phyloP scores from a whole-genome alignment of 1,139 yeast genomes.

The Scheffersomyces quercinus region DNA sequence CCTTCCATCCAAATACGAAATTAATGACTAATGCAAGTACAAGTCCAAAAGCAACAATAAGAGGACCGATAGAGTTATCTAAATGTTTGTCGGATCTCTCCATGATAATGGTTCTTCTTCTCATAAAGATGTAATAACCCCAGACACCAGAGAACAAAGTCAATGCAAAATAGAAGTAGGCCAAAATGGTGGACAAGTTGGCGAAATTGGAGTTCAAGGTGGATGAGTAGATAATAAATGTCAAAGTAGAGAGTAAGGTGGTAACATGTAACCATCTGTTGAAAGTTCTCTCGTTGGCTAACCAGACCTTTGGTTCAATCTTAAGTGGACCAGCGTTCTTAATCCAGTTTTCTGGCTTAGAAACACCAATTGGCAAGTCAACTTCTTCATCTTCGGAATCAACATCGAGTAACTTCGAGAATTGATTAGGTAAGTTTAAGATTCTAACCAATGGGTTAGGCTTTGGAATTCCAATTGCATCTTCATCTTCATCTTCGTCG shows the following conservation, averaged over 20 bases:
- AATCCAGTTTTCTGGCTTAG: constrained; percentile 73
- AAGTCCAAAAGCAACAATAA: constrained; percentile 72
- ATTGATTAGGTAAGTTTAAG: constrained; percentile 29
- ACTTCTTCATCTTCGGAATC: constrained; percentile 89
- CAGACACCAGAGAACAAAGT: constrained; percentile 83
- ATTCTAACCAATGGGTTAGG: constrained; percentile 20
- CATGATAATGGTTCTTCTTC: constrained; percentile 70
- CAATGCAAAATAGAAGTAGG: constrained; percentile 76
- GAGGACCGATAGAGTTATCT: constrained; percentile 88
- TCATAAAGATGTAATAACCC: constrained; percentile 81
- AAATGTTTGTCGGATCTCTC: constrained; percentile 84
- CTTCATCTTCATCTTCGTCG: constrained; percentile 40
- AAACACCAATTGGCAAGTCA: constrained; percentile 84
- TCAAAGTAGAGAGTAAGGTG: constrained; percentile 81
- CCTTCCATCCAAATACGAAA: constrained; percentile 64
- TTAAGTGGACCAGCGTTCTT: constrained; percentile 90
- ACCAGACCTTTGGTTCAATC: constrained; percentile 97
- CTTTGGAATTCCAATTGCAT: constrained; percentile 42
- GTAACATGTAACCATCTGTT: constrained; percentile 94
- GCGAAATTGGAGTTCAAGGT: constrained; percentile 63
- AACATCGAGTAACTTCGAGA: constrained; percentile 51
- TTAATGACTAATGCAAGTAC: constrained; percentile 67
- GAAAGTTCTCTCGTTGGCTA: constrained; percentile 96
- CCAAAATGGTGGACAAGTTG: constrained; percentile 58
- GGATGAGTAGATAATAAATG: constrained; percentile 83